A percentile compares a stretch with the other conserved stretches of the same genome.
These are phyloP conservation scores for Cucumis melo DNA, from an alignment of 306 rosid genomes.

Conservation along the genomic window DNA sequence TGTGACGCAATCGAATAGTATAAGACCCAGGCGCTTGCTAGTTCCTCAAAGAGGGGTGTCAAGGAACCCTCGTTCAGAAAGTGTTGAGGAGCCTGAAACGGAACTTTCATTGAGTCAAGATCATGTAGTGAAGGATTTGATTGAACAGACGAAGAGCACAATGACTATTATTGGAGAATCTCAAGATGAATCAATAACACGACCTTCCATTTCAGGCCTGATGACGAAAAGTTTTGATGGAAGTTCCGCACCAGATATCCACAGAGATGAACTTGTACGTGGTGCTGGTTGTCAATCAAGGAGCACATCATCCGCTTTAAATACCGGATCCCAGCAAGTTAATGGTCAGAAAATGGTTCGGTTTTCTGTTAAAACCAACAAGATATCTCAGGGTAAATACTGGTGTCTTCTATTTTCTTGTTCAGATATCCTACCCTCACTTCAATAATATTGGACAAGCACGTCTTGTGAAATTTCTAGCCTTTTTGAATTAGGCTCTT, in stretches of 20 bases:
- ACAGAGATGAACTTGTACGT: slow-evolving; percentile 17
- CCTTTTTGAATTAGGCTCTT: slow-evolving; percentile 1
- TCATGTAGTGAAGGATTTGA: slow-evolving; percentile 23
- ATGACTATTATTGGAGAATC: slow-evolving; percentile 17
- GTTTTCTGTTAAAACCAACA: slow-evolving; percentile 26
- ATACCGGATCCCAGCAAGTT: slow-evolving; percentile 26
- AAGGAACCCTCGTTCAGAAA: slow-evolving; percentile 16
- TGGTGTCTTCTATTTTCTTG: slow-evolving; percentile 4
- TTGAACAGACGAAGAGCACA: slow-evolving; percentile 15
- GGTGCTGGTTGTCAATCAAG: slow-evolving; percentile 16
- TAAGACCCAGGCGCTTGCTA: slow-evolving; percentile 52
- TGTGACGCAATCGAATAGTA: slow-evolving; percentile 31
- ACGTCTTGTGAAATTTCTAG: slow-evolving; percentile 2
- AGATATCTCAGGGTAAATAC: slow-evolving; percentile 40
- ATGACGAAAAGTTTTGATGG: slow-evolving; percentile 33
- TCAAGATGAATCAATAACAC: slow-evolving; percentile 36
- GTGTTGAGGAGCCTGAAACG: slow-evolving; percentile 12
- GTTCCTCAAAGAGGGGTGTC: slow-evolving; percentile 27
- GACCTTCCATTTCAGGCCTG: slow-evolving; percentile 27
- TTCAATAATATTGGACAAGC: neutral
- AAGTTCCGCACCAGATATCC: slow-evolving; percentile 18
- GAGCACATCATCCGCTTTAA: slow-evolving; percentile 14
- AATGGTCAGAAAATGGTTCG: slow-evolving; percentile 45
- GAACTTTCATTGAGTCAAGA: slow-evolving; percentile 14
- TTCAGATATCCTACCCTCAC: neutral